Evolutionary conservation across 148 eudicot genomes (phyloP), one percentile per base, ranked within the genome.

Genomic region (Gaultheria prostrata): DNA sequence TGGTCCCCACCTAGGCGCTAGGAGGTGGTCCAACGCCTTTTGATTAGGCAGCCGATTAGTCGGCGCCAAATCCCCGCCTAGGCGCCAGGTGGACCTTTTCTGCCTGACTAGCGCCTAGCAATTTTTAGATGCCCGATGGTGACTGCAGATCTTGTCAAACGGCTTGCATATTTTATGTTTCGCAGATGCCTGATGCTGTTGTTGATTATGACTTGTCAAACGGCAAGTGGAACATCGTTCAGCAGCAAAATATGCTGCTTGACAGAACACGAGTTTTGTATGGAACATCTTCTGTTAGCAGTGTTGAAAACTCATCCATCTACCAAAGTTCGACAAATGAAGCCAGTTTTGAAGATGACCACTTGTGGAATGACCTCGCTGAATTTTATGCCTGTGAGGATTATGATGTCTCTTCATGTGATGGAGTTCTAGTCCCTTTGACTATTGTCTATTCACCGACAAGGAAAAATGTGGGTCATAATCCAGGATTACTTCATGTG

Each of bases 101-200:
- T 6, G 4, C 43, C 43, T 6, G 43, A 39, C 4, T 39, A 39
- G 43, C 43, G 43, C 43, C 43, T 39, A 39, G 43, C 43, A 39
- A 39, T 39, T 39, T 39, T 39, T 39, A 39, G 43, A 39, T 39
- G 43, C 43, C 43, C 48, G 32, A 73, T 8, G 24, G 14, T 57
- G 53, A 43, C 46, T 1, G n/a, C 53, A 51, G 45, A 51, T 78
- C 57, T 83, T 26, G 59, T 49, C 74, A 4, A 50, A 21, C 72
- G 54, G 56, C 26, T 63, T 61, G 43, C 79, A 45, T 69, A 15
- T 56, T 63, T 57, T 86, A 83, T 65, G 71, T 26, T 65, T 28
- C 20, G 32, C 89, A 96, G 98, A 96, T 96, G 99, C 99, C 97
- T 81, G 98, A 93, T 91, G 99, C 99, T 20, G 90, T 94, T 53